Evolutionary conservation across 768 basidiomycete species (phyloP), one percentile per base, ranked within the genome.

Genomic region (Lactifluus subvellereus): DNA sequence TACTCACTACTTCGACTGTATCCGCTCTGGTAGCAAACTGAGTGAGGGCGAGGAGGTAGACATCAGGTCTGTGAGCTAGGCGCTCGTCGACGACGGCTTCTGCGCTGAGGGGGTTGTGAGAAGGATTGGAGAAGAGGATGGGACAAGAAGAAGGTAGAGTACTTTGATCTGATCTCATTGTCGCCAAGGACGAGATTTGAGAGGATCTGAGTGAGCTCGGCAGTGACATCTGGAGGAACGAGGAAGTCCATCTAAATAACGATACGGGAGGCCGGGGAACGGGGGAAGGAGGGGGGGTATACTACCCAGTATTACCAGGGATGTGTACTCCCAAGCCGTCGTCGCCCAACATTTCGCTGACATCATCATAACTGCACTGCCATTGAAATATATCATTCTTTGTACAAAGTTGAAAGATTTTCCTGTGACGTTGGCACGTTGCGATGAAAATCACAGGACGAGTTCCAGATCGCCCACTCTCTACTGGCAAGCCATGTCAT

Each of bases 131-230:
- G 38, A 61, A 49, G 27, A n/a, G 37, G 11, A 14, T 42, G 58
- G 45, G 51, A 65, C 50, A 45, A 38, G 51, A n/a, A 47, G 54
- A 27, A 35, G 30, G 43, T 42, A 54, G 60, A 9, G 22, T 69
- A 88, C 89, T 80, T 87, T 67, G 86, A 77, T 18, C 90, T 84
- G 55, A 93, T 89, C 59, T 86, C 83, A 74, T 93, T 93, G 72
- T 93, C 89, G 5, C 89, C 91, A 45, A 89, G 77, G 4, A 92
- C 87, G 20, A 92, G 83, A 74, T 93, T 92, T 11, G 88, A 87
- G 47, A 93, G 83, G 64, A 91, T 89, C 74, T 92, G 90, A 0
- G 87, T 90, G 67, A 91, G 80, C 69, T 91, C 88, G 13, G 78
- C 75, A 7, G 86, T 85, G 50, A 91, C 88, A 72, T 90, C 86